phyloP scores from a whole-genome alignment of 2,329 filamentous ascomycete genomes.

The Hypomyces perniciosus region DNA sequence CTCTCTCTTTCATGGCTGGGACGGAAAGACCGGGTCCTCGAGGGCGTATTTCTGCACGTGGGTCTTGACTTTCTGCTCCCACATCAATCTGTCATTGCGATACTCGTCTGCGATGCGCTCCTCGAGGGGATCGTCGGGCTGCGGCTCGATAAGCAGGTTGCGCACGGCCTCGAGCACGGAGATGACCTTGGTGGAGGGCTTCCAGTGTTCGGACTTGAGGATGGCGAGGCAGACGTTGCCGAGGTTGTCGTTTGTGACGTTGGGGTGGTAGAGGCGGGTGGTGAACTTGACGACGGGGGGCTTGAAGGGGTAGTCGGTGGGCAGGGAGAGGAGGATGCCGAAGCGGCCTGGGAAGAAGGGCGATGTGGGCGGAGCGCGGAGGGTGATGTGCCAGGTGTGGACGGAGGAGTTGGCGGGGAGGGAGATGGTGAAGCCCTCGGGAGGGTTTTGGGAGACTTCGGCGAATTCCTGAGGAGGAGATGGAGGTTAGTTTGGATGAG shows the following conservation, averaged over 20 bases:
- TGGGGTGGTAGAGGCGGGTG: constrained; percentile 94
- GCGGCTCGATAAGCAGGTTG: constrained; percentile 70
- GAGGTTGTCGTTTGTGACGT: constrained; percentile 79
- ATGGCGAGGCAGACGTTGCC: constrained; percentile 82
- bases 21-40: constrained; percentile 31
- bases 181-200: constrained; percentile 72
- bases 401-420: constrained; percentile 44
- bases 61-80: constrained; percentile 67
- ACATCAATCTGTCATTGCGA: constrained; percentile 59
- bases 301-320: constrained; percentile 84
- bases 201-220: constrained; percentile 85
- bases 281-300: constrained; percentile 71
- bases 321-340: constrained; percentile 65
- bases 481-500: constrained; percentile 17
- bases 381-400: constrained; percentile 46
- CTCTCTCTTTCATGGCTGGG: background rate
- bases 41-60: constrained; percentile 70
- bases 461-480: constrained; percentile 41
- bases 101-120: constrained; percentile 79
- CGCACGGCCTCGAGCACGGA: constrained; percentile 73
- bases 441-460: constrained; percentile 44
- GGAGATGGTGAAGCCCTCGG: constrained; percentile 40
- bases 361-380: constrained; percentile 39
- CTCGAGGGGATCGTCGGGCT: constrained; percentile 87
- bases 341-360: constrained; percentile 63